Evolutionary conservation across 805 yeast genomes (phyloP).

Genomic region (Lipomyces oligophaga): DNA sequence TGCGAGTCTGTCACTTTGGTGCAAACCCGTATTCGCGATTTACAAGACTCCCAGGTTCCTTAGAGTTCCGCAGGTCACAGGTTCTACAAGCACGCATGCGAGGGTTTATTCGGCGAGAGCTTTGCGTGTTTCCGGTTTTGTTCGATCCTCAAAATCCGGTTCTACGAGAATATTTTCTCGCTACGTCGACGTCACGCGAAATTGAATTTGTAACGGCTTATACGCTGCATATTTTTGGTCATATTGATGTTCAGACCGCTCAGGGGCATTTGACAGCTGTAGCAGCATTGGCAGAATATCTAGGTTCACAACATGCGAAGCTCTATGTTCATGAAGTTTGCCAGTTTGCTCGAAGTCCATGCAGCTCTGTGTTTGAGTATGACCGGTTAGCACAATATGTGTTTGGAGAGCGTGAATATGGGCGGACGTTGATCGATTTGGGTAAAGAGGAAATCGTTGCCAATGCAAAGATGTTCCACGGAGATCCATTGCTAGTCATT

Average conservation of each 20-base stretch:
- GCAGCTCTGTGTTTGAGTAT: slow-evolving; percentile 16
- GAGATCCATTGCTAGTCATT: slow-evolving; percentile 8
- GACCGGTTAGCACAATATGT: slow-evolving; percentile 17
- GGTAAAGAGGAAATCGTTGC: slow-evolving; percentile 1
- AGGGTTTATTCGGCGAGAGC: slow-evolving; percentile 23
- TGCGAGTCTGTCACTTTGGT: slow-evolving; percentile 24
- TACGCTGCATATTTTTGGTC: slow-evolving; percentile 6
- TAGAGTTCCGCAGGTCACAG: slow-evolving; percentile 1
- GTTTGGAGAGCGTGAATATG: slow-evolving; percentile 9
- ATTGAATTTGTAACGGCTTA: slow-evolving; percentile 18
- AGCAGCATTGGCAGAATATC: slow-evolving; percentile 13
- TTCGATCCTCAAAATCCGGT: too few relatives aligned
- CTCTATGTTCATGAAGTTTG: slow-evolving; percentile 20
- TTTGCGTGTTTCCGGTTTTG: slow-evolving; percentile 20
- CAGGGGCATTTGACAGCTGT: slow-evolving; percentile 7
- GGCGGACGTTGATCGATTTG: slow-evolving; percentile 4
- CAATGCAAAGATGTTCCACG: slow-evolving; percentile 2
- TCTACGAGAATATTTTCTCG: too few relatives aligned
- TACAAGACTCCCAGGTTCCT: neutral
- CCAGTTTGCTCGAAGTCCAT: slow-evolving; percentile 17
- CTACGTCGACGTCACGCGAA: slow-evolving; percentile 5
- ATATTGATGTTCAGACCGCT: slow-evolving; percentile 14
- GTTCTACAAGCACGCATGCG: slow-evolving; percentile 7
- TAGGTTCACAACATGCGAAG: slow-evolving; percentile 10
- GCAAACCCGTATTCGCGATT: slow-evolving; percentile 15